Evolutionary conservation across 257 asterid genomes (phyloP).

Genomic region (Haberlea rhodopensis): DNA sequence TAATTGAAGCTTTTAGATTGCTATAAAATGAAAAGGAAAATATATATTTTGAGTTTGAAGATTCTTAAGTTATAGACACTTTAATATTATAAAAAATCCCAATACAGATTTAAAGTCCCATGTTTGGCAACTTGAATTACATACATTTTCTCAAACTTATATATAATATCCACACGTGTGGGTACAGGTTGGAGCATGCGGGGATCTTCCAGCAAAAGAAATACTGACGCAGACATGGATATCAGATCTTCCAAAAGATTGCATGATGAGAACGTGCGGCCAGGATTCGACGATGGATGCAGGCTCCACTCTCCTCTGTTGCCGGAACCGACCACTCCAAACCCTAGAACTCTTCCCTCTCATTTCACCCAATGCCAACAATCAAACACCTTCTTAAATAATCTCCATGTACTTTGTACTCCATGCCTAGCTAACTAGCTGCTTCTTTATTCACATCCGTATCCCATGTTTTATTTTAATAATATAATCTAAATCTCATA

Average conservation of each 20-base stretch:
- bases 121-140: too few species aligned
- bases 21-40: too few species aligned
- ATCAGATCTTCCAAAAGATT: slow-evolving; percentile 40
- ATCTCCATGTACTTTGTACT: background rate
- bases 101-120: too few species aligned
- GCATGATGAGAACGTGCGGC: slow-evolving; percentile 29
- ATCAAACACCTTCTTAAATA: background rate
- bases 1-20: too few species aligned
- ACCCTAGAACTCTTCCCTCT: slow-evolving; percentile 84
- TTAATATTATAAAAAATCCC: too few species aligned
- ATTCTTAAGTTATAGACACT: too few species aligned
- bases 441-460: too few species aligned
- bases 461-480: too few species aligned
- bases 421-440: too few species aligned
- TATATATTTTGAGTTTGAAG: too few species aligned
- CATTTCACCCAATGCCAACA: slow-evolving; percentile 26
- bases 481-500: too few species aligned
- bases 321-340: slow-evolving; percentile 49
- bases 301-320: slow-evolving; percentile 39
- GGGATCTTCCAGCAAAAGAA: slow-evolving; percentile 24
- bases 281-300: slow-evolving; percentile 43
- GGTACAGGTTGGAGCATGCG: slow-evolving; percentile 27
- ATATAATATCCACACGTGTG: background rate
- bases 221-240: slow-evolving; percentile 35
- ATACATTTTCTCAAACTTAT: too few species aligned